phyloP scores from a whole-genome alignment of 108 stramenopile genomes.

The Cylindrotheca closterium region DNA sequence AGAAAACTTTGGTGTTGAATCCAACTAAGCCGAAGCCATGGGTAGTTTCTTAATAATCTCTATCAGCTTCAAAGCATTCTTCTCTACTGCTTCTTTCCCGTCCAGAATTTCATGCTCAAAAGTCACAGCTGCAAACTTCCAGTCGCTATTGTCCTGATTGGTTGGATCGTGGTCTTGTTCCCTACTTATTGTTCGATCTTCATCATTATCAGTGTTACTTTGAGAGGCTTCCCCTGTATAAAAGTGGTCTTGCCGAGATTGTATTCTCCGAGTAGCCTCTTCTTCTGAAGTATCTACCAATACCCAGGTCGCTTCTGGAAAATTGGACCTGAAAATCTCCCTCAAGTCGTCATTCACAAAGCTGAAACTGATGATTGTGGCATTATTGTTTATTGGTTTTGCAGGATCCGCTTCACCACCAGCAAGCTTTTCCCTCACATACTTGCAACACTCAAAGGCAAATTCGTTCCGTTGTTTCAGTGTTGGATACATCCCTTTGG shows the following conservation, averaged over 20 bases:
- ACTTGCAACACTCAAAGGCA: slow-evolving; percentile 42
- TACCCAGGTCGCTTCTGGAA: slow-evolving; percentile 56
- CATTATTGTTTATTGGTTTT: slow-evolving; percentile 8
- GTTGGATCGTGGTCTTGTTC: neutral
- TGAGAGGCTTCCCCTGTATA: slow-evolving; percentile 41
- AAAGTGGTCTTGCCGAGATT: slow-evolving; percentile 63
- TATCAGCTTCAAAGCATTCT: slow-evolving; percentile 40
- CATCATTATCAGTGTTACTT: neutral
- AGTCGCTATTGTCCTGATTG: slow-evolving; percentile 37
- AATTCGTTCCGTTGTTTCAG: slow-evolving; percentile 50
- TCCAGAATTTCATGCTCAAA: slow-evolving; percentile 49
- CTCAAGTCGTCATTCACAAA: slow-evolving; percentile 73
- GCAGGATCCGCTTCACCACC: neutral
- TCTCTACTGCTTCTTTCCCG: slow-evolving; percentile 36
- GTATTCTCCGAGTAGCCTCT: slow-evolving; percentile 48
- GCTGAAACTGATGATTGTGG: slow-evolving; percentile 48
- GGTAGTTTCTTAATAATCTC: too few species aligned
- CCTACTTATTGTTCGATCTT: neutral
- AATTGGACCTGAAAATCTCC: slow-evolving; percentile 40
- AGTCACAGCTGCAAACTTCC: slow-evolving; percentile 63
- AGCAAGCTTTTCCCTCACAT: slow-evolving; percentile 36
- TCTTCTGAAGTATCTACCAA: slow-evolving; percentile 52
- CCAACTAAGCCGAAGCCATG: too few species aligned
- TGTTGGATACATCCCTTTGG: slow-evolving; percentile 68
- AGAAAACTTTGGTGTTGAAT: too few species aligned